Evolutionary conservation across 1,284 basidiomycete species (phyloP), one percentile per base, ranked within the genome.

Genomic region (Ceratorhiza oryzae-sativae): DNA sequence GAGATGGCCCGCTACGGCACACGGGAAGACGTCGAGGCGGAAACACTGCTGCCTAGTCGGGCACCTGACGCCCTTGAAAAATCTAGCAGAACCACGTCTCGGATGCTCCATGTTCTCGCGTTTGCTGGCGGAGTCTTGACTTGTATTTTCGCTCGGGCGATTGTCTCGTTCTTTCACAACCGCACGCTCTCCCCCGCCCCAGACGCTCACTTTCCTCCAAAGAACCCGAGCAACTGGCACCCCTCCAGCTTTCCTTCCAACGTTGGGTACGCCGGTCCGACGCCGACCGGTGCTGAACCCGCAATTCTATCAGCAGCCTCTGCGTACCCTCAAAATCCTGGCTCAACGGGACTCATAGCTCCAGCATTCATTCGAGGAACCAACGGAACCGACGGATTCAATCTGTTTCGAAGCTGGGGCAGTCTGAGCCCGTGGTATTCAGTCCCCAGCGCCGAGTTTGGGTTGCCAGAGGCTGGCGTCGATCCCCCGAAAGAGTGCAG

Each of bases 221-320:
- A 85, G 0, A 84, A 85, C 1, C 90, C 91, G 0, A 92, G 90
- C 12, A 93, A 93, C 76, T 83, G 81, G 5, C 83, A 84, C 74
- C 89, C 91, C 0, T 85, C 87, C 0, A 76, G 90, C 36, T 93
- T 93, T 78, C 92, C 91, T 3, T 85, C 89, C 32, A 80, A 89
- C 74, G 87, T 95, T 12, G 94, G 94, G 51, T 90, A 93, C 78
- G 84, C 90, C 13, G 94, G 94, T 9, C 86, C 85, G 10, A 95
- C 93, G 0, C 91, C 92, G 0, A 95, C 94, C 0, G 94, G 94
- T 13, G 88, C 86, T 12, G 94, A 95, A 80, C 84, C 94, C 1
- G 92, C 84, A 1, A 82, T 95, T 27, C 85, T 95, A 20, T 86
- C 84, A 4, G 95, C 93, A 0, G 93, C 91, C 0, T 91, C 93